A percentile compares a stretch with the other conserved stretches of the same genome.
Evolutionary conservation across 2,329 filamentous ascomycete genomes (phyloP).

Genomic region (Fusarium sororula): DNA sequence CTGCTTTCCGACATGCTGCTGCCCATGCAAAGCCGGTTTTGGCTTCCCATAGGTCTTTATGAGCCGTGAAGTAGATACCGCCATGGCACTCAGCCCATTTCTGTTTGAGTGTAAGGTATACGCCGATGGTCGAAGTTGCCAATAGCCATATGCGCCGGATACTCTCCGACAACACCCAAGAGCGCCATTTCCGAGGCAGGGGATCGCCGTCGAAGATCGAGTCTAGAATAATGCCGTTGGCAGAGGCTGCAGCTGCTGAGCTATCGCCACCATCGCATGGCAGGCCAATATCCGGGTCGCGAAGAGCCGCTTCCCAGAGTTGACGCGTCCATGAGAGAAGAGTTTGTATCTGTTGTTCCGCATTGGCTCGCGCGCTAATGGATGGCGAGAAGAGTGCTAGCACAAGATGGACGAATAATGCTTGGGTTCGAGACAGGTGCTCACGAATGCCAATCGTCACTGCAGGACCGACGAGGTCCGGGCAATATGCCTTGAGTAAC

Average conservation of each 20-base stretch:
- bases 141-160: slow-evolving; percentile 7
- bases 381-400: neutral
- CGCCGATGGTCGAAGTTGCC: slow-evolving; percentile 4
- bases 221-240: neutral
- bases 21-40: neutral
- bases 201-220: neutral
- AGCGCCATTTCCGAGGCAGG: neutral
- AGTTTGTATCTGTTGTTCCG: neutral
- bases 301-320: slow-evolving; percentile 7
- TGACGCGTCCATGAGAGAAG: neutral
- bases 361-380: neutral
- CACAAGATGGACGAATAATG: neutral
- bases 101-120: neutral
- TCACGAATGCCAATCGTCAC: neutral
- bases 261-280: neutral
- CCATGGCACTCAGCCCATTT: slow-evolving; percentile 16
- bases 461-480: accelerated
- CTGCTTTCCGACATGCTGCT: neutral
- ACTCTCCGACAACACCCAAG: slow-evolving; percentile 9
- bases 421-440: neutral
- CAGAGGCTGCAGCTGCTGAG: neutral
- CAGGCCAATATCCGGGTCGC: neutral
- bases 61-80: neutral
- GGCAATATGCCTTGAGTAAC: neutral
- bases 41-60: neutral